A percentile compares a stretch with the other conserved stretches of the same genome.
phyloP scores from a whole-genome alignment of 371 early-diverging fungal species.

The Mortierella sp. region DNA sequence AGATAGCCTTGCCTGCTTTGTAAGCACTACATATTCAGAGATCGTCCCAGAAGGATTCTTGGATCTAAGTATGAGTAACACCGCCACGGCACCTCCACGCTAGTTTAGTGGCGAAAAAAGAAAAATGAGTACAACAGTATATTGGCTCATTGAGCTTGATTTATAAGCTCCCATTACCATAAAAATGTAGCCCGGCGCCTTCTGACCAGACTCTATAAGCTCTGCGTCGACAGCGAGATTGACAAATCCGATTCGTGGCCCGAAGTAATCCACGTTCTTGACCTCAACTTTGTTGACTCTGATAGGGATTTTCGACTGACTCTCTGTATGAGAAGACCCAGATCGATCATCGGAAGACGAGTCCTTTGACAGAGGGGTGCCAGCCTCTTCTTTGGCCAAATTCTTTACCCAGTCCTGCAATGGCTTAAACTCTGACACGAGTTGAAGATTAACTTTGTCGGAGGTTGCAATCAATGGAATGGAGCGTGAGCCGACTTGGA shows the following conservation, averaged over 20 bases:
- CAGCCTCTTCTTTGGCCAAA: constrained; percentile 56
- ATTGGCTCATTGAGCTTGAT: not conserved
- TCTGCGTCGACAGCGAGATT: constrained; percentile 77
- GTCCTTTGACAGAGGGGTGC: constrained; percentile 18
- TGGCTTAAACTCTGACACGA: constrained; percentile 70
- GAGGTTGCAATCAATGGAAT: constrained; percentile 52
- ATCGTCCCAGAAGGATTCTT: constrained; percentile 46
- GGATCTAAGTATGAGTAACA: constrained; percentile 73
- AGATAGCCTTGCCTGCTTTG: constrained; percentile 83
- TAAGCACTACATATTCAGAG: constrained; percentile 71
- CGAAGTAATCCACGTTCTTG: constrained; percentile 80
- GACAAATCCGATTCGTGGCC: constrained; percentile 78
- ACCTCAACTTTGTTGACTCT: constrained; percentile 65
- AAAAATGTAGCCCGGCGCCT: constrained; percentile 83
- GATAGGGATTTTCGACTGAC: constrained; percentile 11
- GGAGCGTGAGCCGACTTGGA: constrained; percentile 46
- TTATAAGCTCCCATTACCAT: constrained; percentile 62
- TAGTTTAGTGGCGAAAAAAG: constrained; percentile 28
- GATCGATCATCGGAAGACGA: constrained; percentile 4
- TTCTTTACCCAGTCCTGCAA: constrained; percentile 74
- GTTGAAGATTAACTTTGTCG: constrained; percentile 53
- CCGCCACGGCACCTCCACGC: constrained; percentile 84
- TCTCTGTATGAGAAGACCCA: not conserved
- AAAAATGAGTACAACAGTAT: not conserved
- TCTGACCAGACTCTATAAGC: constrained; percentile 62